phyloP scores from a whole-genome alignment of 257 asterid species.

The Galeopsis tetrahit region DNA sequence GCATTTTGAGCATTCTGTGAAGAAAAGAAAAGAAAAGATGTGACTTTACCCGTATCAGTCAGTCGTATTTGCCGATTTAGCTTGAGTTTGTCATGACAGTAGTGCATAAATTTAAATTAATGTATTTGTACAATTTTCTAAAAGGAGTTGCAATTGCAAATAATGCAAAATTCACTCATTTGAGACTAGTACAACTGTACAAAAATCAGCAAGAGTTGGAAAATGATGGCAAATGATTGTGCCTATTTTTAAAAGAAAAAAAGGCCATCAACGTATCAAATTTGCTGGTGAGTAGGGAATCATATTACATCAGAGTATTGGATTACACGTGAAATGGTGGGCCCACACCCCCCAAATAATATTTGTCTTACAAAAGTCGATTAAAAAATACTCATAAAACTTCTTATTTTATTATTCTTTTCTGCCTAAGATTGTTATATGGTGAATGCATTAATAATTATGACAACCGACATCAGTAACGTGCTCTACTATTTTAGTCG shows the following conservation, averaged over 20 bases:
- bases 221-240: conserved; percentile 10
- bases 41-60: neutral
- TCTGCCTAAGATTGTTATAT: neutral
- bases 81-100: neutral
- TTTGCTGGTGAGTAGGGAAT: conserved; percentile 20
- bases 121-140: too few species aligned
- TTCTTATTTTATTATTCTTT: neutral
- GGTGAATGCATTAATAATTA: neutral
- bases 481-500: too few species aligned
- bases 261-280: conserved; percentile 15
- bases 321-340: conserved; percentile 26
- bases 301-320: conserved; percentile 23
- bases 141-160: neutral
- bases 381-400: neutral
- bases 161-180: neutral
- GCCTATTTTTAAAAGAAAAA: neutral
- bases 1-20: neutral
- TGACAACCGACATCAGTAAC: neutral
- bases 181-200: neutral
- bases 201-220: neutral
- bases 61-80: neutral
- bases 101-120: neutral
- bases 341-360: conserved; percentile 22
- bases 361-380: neutral
- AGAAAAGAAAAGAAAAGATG: neutral